Evolutionary conservation across 495 filamentous ascomycete genomes (phyloP).

Genomic region (Podospora tetraspora): DNA sequence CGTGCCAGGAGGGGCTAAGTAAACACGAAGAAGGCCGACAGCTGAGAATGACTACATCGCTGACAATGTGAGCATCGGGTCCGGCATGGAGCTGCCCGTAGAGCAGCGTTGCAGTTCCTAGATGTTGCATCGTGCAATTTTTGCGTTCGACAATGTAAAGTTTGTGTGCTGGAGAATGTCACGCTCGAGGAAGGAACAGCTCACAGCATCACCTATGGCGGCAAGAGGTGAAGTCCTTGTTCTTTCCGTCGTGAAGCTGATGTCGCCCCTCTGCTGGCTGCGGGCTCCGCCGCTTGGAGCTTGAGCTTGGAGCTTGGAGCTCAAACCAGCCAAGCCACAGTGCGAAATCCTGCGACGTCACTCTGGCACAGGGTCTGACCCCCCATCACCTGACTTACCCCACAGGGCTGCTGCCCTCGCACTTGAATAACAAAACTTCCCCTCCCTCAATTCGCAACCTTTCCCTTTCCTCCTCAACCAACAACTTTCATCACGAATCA

Average conservation of each 20-base stretch:
- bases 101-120: not conserved
- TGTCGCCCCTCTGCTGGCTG: not conserved
- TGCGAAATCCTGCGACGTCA: not conserved
- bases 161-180: not conserved
- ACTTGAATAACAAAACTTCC: conserved; percentile 28
- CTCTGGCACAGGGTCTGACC: conserved; percentile 3
- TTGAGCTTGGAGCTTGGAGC: conserved; percentile 13
- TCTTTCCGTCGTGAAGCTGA: not conserved
- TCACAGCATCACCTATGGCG: not conserved
- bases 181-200: not conserved
- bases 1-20: not conserved
- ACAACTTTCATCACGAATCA: conserved; percentile 20
- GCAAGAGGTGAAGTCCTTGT: not conserved
- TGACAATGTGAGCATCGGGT: not conserved
- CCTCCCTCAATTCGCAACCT: conserved; percentile 26
- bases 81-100: not conserved
- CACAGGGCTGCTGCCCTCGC: conserved; percentile 33
- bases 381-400: conserved; percentile 29
- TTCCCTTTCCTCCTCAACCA: conserved; percentile 26
- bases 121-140: not conserved
- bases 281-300: not conserved
- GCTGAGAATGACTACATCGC: not conserved
- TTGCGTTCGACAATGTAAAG: not conserved
- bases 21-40: not conserved
- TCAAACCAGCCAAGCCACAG: not conserved